These are phyloP conservation scores for Paramecium bursaria DNA, from an alignment of 73 alveolate species.

Conservation along the genomic window DNA sequence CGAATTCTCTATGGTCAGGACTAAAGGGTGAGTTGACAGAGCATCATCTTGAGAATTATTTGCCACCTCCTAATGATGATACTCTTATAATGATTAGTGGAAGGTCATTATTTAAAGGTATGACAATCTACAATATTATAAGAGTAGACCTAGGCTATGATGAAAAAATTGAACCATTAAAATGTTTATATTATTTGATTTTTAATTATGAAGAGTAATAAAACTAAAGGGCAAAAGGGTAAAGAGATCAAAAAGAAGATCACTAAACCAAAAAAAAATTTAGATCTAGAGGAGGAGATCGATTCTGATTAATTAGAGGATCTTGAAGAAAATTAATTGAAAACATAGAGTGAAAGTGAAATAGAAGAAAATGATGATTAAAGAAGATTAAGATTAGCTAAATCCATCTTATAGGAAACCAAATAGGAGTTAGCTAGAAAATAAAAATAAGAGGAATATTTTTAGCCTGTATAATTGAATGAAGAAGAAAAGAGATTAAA, in stretches of 20 bases:
- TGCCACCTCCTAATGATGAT: slow-evolving; percentile 37
- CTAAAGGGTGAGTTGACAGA: slow-evolving; percentile 14
- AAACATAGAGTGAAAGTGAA: slow-evolving; percentile 24
- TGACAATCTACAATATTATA: not conserved
- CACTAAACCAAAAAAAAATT: not conserved
- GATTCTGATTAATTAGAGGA: not conserved
- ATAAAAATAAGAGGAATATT: slow-evolving; percentile 15
- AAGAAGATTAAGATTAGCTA: slow-evolving; percentile 69
- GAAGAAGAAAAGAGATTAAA: slow-evolving; percentile 61
- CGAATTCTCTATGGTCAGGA: not conserved
- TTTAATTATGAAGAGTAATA: not conserved
- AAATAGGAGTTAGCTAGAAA: slow-evolving; percentile 37
- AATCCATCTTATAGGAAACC: slow-evolving; percentile 57
- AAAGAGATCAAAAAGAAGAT: not conserved
- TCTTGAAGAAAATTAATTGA: not conserved
- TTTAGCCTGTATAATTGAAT: slow-evolving; percentile 28
- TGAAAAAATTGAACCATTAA: not conserved
- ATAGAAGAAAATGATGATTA: slow-evolving; percentile 65
- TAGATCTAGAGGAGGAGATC: not conserved
- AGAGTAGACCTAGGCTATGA: not conserved
- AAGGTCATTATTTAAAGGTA: not conserved
- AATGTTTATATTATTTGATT: not conserved
- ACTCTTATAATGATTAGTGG: slow-evolving; percentile 9
- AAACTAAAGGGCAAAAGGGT: not conserved
- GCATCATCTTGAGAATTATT: not conserved